Base-by-base conservation (phyloP, 108 stramenopile species). In the Cyclostephanos invisitatus region DNA sequence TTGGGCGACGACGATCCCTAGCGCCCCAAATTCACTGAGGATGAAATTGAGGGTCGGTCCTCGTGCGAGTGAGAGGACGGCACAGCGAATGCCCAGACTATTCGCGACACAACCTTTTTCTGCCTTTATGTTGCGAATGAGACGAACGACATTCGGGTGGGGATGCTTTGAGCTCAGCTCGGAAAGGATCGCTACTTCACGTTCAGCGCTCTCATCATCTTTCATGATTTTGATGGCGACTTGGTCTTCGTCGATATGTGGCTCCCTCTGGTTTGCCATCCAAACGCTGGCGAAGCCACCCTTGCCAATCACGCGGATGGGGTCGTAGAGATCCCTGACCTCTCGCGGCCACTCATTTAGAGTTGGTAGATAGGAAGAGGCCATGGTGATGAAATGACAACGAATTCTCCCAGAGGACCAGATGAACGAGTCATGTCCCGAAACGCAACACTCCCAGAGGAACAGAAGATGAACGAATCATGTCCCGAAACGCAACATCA, bases 191-290 rank as follows among this genome's bases (percentile, higher is more conserved):
- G 82, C 68, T 40, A 91, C 84, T 63, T 94, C 93, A 18, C 93
- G 87, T 69, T 85, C 68, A 1, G 93, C 89, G 70, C 89, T 90
- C 66, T 77, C 84, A 44, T 85, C 81, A 53, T 85, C 85, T 20
- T 83, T 75, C 44, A 91, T 88, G 47, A 90, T 82, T 66, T 94
- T 94, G 58, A 94, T 80, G 44, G 93, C 93, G 25, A 90, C 90
- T 37, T 81, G 84, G 50, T 82, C 80, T 32, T 72, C 47, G 32
- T 58, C 37, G 49, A 50, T 32, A 64, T 20, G 0, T 18, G 9
- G 42, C 6, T 47, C 70, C 56, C 61, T 74, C 8, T 79, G 73
- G 24, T 74, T 72, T 5, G 89, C 85, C 93, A 94, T 89, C 86
- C 89, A 94, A 10, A 94, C 93, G 54, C 86, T 72, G 0, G 87